Evolutionary conservation across 2,329 filamentous ascomycete species (phyloP), one percentile per base, ranked within the genome.

Genomic region (Penicillium janthinellum): DNA sequence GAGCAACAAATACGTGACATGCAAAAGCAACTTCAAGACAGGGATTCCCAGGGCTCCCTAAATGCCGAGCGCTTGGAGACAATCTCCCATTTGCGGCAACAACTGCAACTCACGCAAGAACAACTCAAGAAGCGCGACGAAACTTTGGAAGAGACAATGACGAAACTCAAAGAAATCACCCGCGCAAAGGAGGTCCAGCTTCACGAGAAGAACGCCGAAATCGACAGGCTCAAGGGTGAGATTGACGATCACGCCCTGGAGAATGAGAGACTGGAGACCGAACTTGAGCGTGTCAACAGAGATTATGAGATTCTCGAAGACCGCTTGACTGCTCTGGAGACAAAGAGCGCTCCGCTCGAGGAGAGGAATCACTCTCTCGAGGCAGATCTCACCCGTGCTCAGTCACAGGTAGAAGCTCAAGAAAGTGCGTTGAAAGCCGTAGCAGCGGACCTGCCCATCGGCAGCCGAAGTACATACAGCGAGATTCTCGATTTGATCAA

Each of bases 401-500:
- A 74, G 52, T 71, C 74, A 1, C 74, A 77, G 51, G 67, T 75
- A 22, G 70, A 70, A 37, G 72, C 75, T 2, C 76, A 77, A 53
- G 69, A 72, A 53, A 75, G 72, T 53, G 75, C 74, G 1, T 62
- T 79, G 12, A 75, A 75, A 37, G 70, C 69, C 5, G 70, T 76
- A 37, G 76, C 76, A 12, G 71, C 69, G 8, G 74, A 77, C 38
- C 61, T 77, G 3, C 73, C 76, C 5, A 60, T 72, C 5, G 70
- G 64, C 3, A 67, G 67, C 6, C 71, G 71, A 25, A 77, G 72
- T 58, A 72, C 73, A 6, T 78, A 76, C 57, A 71, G 66, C 25
- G 75, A 79, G 44, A 75, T 79, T n/a, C 64, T 78, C 2, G 74
- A 76, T 28, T 52, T 73, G 44, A 74, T 78, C 49, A 75, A 76